A percentile compares a stretch with the other conserved stretches of the same genome.
phyloP scores from a whole-genome alignment of 2,329 filamentous ascomycete species.

The Xylaria polymorpha region DNA sequence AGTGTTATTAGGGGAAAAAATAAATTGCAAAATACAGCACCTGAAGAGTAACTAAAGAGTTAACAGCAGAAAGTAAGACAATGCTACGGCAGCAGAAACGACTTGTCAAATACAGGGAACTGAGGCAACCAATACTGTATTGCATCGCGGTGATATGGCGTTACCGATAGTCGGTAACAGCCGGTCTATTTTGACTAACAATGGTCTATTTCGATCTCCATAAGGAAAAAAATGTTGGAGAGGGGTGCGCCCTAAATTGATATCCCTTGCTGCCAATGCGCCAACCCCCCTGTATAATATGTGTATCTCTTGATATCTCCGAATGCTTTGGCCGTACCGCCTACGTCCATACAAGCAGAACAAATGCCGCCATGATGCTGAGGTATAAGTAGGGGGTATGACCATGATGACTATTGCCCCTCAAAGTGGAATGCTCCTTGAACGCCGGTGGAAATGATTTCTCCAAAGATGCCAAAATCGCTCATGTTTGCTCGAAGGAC shows the following conservation, averaged over 20 bases:
- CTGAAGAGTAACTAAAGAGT: background rate
- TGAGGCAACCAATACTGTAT: slow-evolving; percentile 7
- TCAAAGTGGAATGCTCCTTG: slow-evolving; percentile 29
- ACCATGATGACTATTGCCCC: slow-evolving; percentile 32
- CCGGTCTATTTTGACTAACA: slow-evolving; percentile 31
- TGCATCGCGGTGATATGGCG: slow-evolving; percentile 10
- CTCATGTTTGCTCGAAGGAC: slow-evolving; percentile 29
- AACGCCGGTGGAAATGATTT: slow-evolving; percentile 39
- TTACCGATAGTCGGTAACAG: slow-evolving; percentile 15
- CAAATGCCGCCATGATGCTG: slow-evolving; percentile 34
- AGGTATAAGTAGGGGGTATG: slow-evolving; percentile 35
- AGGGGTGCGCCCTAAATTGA: slow-evolving; percentile 27
- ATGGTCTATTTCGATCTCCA: slow-evolving; percentile 33
- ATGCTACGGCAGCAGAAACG: background rate
- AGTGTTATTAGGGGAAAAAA: background rate
- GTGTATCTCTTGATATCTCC: slow-evolving; percentile 35
- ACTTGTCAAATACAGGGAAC: background rate
- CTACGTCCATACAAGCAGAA: slow-evolving; percentile 27
- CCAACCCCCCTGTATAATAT: slow-evolving; percentile 30
- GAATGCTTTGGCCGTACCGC: slow-evolving; percentile 30
- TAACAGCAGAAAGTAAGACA: background rate
- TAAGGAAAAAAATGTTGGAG: slow-evolving; percentile 26
- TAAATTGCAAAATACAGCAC: background rate
- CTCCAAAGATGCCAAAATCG: slow-evolving; percentile 32
- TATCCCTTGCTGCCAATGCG: slow-evolving; percentile 29